Base-by-base conservation (phyloP, 2,329 filamentous ascomycete genomes). In the Colletotrichum sp. region DNA sequence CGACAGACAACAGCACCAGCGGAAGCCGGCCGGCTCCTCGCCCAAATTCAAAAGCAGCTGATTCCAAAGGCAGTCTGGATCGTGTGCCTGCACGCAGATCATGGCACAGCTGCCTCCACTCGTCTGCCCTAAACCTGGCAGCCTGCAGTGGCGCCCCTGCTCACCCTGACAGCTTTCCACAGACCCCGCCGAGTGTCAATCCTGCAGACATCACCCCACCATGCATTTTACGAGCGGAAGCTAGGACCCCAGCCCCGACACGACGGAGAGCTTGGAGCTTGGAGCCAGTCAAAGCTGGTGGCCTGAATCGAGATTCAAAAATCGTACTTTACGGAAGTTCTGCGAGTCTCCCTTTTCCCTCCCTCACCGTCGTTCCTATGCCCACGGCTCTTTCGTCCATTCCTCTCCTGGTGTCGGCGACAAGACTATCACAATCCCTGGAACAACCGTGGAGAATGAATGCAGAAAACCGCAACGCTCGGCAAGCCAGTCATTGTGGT, bases 171-270 rank as follows among this genome's bases (percentile, higher is more conserved):
- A 68, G 44, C 24, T 67, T 59, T 34, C 26, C 59, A 57, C 32
- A 52, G 44, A 34, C 72, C 62, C 72, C 72, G 52, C 68, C 68
- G 52, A 75, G 69, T 75, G 64, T 68, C 64, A 75, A 73, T 75
- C 73, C 70, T 73, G 73, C 73, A 73, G 64, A 75, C 70, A 75
- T 75, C 73, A 75, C 70, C 73, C 73, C 73, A 75, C 73, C 64
- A 67, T 64, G 44, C 28, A 18, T 28, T 59, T 18, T 24, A 48
- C 39, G 26, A 30, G 30, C 64, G 69, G 73, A 57, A 75, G 73
- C 73, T 75, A 64, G 69, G 73, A 67, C 73, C 62, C 68, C 63
- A 64, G 39, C 64, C 73, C 63, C 69, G 57, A 72, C 39, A 24
- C 18, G 22, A 75, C 39, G 24, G 30, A 63, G 26, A 52, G 64